Evolutionary conservation across 768 basidiomycete species (phyloP), one percentile per base, ranked within the genome.

Genomic region (Pleurotus tuoliensis): DNA sequence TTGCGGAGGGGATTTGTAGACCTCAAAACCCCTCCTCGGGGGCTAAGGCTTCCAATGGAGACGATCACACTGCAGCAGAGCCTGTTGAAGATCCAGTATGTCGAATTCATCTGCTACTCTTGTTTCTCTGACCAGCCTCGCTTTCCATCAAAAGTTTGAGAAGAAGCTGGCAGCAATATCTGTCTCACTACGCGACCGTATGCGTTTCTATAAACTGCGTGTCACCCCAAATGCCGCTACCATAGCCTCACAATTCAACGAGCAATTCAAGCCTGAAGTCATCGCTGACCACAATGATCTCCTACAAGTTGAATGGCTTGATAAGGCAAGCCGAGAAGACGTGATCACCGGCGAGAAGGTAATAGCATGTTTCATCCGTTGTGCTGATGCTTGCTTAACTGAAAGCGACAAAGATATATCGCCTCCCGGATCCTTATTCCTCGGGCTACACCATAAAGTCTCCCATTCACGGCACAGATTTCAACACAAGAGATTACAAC

Each of bases 271-370:
- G 65, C 88, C 92, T 2, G 92, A 95, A 65, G 82, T 82, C n/a
- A 92, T 98, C 38, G 79, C 85, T 5, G 92, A 93, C 59, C 79
- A 83, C 48, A 92, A 92, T 63, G 95, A 96, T 66, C 85, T 88
- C 9, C 90, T 84, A 67, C 76, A 83, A 44, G 79, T 92, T 8
- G 90, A 95, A 49, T 98, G 95, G 95, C 86, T 93, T 25, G 79
- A 82, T 18, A 70, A 75, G 1, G 62, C 71, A 4, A 71, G 76
- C 13, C 66, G 71, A 12, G 78, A 83, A 24, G 81, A 83, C 13
- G 74, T 79, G 50, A 68, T 89, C 24, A 76, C 91, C 27, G 93
- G 93, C 4, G 90, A 91, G 56, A 78, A 85, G 73, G 92, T 84
- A 64, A 49, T 65, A 59, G 11, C 58, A 15, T 34, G 30, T 11